Evolutionary conservation across 192 early-diverging fungal species (phyloP), one percentile per base, ranked within the genome.

Genomic region (Cladochytrium replicatum): DNA sequence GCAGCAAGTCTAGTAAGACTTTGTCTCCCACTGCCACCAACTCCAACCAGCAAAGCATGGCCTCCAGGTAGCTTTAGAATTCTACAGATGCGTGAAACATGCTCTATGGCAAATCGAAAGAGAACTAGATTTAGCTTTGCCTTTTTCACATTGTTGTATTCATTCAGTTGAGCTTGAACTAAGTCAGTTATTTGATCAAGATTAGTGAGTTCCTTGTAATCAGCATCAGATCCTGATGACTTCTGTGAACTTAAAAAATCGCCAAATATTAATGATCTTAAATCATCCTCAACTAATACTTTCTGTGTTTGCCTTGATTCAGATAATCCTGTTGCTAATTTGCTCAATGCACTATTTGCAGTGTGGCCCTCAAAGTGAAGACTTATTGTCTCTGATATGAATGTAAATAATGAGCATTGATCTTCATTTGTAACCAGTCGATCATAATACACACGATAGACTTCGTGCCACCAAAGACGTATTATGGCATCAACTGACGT

Each of bases 81-180:
- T 13, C 78, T 63, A 40, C 74, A 80, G 3, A 81, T 63, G 29
- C 67, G 57, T 1, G 71, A 74, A 24, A 81, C 63, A 46, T 81
- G 76, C 43, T 80, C 71, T 41, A 81, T 77, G 21, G 78, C 78
- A 69, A 79, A 79, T 43, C 77, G 55, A 61, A 79, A 79, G 2
- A 79, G 51, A 1, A 79, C 77, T 8, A 79, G 51, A 43, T 77
- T 74, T 1, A 79, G 63, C 44, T 79, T 79, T 4, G 70, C 64
- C 43, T 79, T 79, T 41, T 77, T 79, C 22, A 79, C 67, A 48
- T 74, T 64, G 45, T 79, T 79, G 63, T 79, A 77, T 43, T 79
- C 77, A 26, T 46, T 47, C 9, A 79, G 48, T 32, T 69, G 64
- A 5, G 43, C 45, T 32, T 59, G 39, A 15, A 70, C 63, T 22